Conservation (phyloP, 768 basidiomycete species). For the Terana coerulea region DNA sequence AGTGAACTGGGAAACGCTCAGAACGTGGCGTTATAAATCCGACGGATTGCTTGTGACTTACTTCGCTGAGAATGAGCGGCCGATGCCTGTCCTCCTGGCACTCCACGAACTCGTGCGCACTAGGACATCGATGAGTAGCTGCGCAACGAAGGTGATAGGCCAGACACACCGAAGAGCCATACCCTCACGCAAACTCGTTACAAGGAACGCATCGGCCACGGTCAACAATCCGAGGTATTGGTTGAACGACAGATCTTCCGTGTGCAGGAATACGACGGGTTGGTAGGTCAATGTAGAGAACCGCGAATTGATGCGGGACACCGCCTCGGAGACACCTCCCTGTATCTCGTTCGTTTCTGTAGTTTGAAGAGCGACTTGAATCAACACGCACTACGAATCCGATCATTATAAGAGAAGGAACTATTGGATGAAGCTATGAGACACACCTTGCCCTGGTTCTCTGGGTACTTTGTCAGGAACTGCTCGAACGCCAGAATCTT, state of each 20-base stretch:
- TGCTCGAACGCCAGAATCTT: constrained; percentile 81
- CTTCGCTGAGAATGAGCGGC: constrained; percentile 78
- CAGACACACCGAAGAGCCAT: constrained; percentile 63
- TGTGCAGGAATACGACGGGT: constrained; percentile 83
- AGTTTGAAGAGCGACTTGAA: constrained; percentile 85
- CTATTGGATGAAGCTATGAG: not conserved
- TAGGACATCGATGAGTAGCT: not conserved
- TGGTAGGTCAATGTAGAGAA: constrained; percentile 87
- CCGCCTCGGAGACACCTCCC: constrained; percentile 68
- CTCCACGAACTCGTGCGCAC: constrained; percentile 80
- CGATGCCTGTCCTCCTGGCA: constrained; percentile 70
- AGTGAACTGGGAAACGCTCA: constrained; percentile 55
- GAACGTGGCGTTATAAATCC: not conserved
- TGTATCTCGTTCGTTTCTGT: constrained; percentile 73
- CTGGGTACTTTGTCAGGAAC: constrained; percentile 76
- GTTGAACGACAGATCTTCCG: constrained; percentile 78
- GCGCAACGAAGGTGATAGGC: not conserved
- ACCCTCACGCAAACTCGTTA: constrained; percentile 81
- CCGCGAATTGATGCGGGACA: constrained; percentile 76
- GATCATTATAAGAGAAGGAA: not conserved
- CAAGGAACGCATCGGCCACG: constrained; percentile 82
- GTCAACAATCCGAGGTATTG: constrained; percentile 82
- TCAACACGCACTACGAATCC: constrained; percentile 58
- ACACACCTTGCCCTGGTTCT: constrained; percentile 69
- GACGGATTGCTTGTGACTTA: constrained; percentile 24